phyloP scores from a whole-genome alignment of 2,329 filamentous ascomycete genomes.

The Sporothrix protearum region DNA sequence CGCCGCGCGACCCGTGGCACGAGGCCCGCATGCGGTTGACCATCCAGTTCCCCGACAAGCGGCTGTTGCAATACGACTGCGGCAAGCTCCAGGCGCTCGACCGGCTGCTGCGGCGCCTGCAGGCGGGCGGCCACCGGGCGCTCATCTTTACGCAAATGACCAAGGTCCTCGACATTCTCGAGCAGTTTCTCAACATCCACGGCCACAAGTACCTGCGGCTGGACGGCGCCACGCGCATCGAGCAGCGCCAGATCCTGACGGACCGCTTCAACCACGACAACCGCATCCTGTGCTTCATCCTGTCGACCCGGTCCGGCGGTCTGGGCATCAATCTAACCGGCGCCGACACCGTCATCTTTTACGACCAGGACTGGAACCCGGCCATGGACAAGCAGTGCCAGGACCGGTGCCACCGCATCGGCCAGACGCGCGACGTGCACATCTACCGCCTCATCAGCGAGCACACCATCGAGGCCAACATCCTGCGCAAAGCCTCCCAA shows the following conservation, averaged over 20 bases:
- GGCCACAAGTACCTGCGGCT: constrained; percentile 94
- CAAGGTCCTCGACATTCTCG: constrained; percentile 93
- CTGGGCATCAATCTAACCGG: constrained; percentile 95
- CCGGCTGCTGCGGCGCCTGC: constrained; percentile 76
- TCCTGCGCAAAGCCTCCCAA: constrained; percentile 91
- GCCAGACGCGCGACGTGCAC: constrained; percentile 94
- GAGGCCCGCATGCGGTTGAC: constrained; percentile 87
- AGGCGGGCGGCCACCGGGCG: constrained; percentile 85
- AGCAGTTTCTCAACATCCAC: constrained; percentile 97
- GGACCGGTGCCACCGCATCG: constrained; percentile 93
- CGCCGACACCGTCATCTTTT: constrained; percentile 97
- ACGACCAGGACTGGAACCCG: constrained; percentile 98
- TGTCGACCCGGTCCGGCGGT: constrained; percentile 90
- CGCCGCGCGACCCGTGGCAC: constrained; percentile 77
- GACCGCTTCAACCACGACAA: constrained; percentile 95
- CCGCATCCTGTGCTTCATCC: constrained; percentile 89
- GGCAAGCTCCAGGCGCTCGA: constrained; percentile 92
- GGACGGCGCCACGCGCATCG: constrained; percentile 93
- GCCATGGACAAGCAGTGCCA: constrained; percentile 99
- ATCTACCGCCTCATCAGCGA: constrained; percentile 94
- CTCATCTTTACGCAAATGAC: constrained; percentile 99
- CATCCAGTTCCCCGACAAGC: constrained; percentile 94
- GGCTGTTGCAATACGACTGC: constrained; percentile 95
- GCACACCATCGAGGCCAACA: constrained; percentile 96
- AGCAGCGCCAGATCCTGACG: constrained; percentile 90